Evolutionary conservation across 345 rosid genomes (phyloP).

Genomic region (Hypericum androsaemum): DNA sequence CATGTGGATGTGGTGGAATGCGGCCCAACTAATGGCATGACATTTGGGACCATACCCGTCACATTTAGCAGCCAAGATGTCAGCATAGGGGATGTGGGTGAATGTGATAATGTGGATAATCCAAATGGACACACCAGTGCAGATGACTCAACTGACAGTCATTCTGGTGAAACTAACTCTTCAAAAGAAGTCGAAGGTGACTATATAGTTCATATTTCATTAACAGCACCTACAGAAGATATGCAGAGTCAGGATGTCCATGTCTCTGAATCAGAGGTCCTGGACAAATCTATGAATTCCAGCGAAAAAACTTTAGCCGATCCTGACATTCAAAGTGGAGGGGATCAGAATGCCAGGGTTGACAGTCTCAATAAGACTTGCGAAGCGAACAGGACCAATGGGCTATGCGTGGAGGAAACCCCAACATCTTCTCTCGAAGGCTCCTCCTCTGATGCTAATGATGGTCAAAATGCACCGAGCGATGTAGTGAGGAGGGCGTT

Average conservation of each 20-base stretch:
- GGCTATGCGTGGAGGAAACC: slow-evolving; percentile 12
- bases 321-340: slow-evolving; percentile 7
- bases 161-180: too few relatives aligned
- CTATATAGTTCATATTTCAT: too few relatives aligned
- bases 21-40: too few relatives aligned
- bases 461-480: slow-evolving; percentile 20
- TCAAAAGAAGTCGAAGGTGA: too few relatives aligned
- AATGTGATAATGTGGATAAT: too few relatives aligned
- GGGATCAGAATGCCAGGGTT: slow-evolving; percentile 11
- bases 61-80: too few relatives aligned
- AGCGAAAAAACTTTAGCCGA: background rate
- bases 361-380: slow-evolving; percentile 8
- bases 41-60: too few relatives aligned
- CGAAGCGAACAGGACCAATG: slow-evolving; percentile 19
- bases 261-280: slow-evolving; percentile 10
- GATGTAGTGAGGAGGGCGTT: slow-evolving; percentile 45
- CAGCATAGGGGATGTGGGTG: too few relatives aligned
- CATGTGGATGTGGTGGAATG: too few relatives aligned
- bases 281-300: background rate
- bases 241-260: background rate
- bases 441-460: slow-evolving; percentile 26
- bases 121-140: too few relatives aligned
- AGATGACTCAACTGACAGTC: too few relatives aligned
- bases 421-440: slow-evolving; percentile 20
- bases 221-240: background rate